Base-by-base conservation (phyloP, 2,329 filamentous ascomycete species). In the Claviceps cyperi region DNA sequence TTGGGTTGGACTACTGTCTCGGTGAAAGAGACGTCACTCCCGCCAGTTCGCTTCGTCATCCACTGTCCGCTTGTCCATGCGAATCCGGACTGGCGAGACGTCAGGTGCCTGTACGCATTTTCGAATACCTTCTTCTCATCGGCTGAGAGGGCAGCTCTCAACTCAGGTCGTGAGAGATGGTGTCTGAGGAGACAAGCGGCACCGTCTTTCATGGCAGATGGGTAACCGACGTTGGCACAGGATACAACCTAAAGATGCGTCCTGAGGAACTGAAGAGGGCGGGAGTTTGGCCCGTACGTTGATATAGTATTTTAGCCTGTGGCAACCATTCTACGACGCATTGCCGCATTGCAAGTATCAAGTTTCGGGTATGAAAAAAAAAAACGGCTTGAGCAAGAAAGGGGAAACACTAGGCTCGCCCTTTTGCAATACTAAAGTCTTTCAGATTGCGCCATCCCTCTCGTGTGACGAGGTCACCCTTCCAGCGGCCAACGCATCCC, bases 1-100 rank as follows among this genome's bases (percentile, higher is more conserved):
- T 56, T 44, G 0, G 59, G 57, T 24, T 51, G 63, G 3, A 81
- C 80, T 4, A 76, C 64, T 0, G 83, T 86, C 62, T 87, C 83
- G 0, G 80, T 84, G 38, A 74, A 71, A 3, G 78, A 78, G 1
- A 86, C 80, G 57, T 87, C 83, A 54, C 80, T 84, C 0, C 83
- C 83, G 1, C 83, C 83, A 0, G 73, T 71, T 2, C 83, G 71
- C 57, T 86, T 83, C 0, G 83, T 87, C 83, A 87, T 86, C 83
- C 84, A 87, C 60, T 87, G 83, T 0, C 83, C 83, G 40, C 77
- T 83, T 0, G 82, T 87, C 83, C 83, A 87, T 0, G 77, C 76
- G 17, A 64, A 55, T 4, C 32, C 43, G 0, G 64, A 58, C 22
- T 82, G 70, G 4, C 75, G 68, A 4, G 74, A 77, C 1, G 68